Percentiles rank a stretch among this genome's conserved stretches.
phyloP scores from a whole-genome alignment of 345 rosid species.

The Hirschfeldia incana region DNA sequence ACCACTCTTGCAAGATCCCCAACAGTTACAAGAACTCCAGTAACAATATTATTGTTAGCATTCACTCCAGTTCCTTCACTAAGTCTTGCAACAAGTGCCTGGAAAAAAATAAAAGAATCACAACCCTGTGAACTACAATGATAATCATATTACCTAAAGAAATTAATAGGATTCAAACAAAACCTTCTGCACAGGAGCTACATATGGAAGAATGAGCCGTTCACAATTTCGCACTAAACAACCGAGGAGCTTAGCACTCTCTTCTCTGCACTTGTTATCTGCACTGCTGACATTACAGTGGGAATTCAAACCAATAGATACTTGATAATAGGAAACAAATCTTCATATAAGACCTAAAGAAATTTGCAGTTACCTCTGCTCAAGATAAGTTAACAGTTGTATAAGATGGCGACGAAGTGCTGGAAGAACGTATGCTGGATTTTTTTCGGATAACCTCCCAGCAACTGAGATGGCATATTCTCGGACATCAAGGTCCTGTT shows the following conservation, averaged over 20 bases:
- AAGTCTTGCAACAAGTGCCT: slow-evolving; percentile 97
- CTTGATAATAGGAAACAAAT: slow-evolving; percentile 14
- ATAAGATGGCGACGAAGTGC: slow-evolving; percentile 99
- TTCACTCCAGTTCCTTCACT: slow-evolving; percentile 77
- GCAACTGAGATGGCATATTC: slow-evolving; percentile 94
- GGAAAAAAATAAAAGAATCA: slow-evolving; percentile 37
- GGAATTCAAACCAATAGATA: slow-evolving; percentile 39
- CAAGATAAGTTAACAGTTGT: slow-evolving; percentile 91
- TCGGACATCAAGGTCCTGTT: slow-evolving; percentile 91
- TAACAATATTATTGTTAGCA: slow-evolving; percentile 82
- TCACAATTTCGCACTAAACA: slow-evolving; percentile 98
- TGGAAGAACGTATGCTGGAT: slow-evolving; percentile 99
- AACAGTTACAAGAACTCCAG: slow-evolving; percentile 96
- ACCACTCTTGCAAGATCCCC: slow-evolving; percentile 99
- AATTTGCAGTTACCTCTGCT: slow-evolving; percentile 66
- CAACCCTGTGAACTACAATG: slow-evolving; percentile 9
- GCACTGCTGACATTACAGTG: slow-evolving; percentile 74
- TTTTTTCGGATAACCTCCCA: slow-evolving; percentile 93
- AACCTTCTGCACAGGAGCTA: slow-evolving; percentile 98
- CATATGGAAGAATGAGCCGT: slow-evolving; percentile 81
- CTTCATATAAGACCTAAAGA: slow-evolving; percentile 3
- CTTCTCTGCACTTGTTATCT: slow-evolving; percentile 96
- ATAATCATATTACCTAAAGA: slow-evolving; percentile 16
- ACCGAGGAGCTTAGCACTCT: slow-evolving; percentile 95
- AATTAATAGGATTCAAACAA: slow-evolving; percentile 32